Conservation (phyloP, 2,329 filamentous ascomycete genomes). For the Penicillium nordicum region DNA sequence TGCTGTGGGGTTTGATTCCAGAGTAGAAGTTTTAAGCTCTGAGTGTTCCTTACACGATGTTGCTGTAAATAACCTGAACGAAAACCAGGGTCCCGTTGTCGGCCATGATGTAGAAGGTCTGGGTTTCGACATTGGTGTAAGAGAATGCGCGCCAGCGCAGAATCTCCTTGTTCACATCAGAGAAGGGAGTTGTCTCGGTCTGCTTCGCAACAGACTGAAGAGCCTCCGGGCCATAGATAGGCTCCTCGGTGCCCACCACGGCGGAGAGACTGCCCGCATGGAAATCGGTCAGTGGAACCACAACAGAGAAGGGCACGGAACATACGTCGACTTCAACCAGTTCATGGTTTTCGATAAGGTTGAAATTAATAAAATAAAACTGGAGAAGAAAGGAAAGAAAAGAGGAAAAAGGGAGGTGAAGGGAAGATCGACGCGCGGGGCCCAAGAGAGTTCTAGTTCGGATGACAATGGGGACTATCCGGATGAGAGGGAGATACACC, state of each 20-base stretch:
- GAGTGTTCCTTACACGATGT: conserved; percentile 69
- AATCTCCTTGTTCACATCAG: conserved; percentile 72
- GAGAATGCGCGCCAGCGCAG: conserved; percentile 79
- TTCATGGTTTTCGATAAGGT: conserved; percentile 67
- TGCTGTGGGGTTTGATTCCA: background rate
- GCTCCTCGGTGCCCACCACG: conserved; percentile 93
- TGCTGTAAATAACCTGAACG: conserved; percentile 94
- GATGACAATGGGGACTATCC: conserved; percentile 21
- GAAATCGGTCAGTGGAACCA: conserved; percentile 47
- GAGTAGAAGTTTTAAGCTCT: background rate
- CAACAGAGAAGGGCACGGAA: conserved; percentile 20
- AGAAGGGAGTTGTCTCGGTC: conserved; percentile 72
- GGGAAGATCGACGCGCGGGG: conserved; percentile 35
- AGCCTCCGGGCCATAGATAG: conserved; percentile 85
- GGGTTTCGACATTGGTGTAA: conserved; percentile 87
- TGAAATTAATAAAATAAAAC: background rate
- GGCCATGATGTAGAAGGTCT: conserved; percentile 85
- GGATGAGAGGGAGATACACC: background rate
- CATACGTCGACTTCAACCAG: conserved; percentile 90
- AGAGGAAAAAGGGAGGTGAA: conserved; percentile 24
- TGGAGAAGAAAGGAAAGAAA: conserved; percentile 11
- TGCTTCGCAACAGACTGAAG: conserved; percentile 83
- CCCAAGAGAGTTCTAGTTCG: conserved; percentile 26
- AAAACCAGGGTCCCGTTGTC: conserved; percentile 74
- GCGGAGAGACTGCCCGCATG: conserved; percentile 56